These are phyloP conservation scores for Picochlorum costavermella DNA, from an alignment of 139 green algal genomes.

Conservation along the genomic window DNA sequence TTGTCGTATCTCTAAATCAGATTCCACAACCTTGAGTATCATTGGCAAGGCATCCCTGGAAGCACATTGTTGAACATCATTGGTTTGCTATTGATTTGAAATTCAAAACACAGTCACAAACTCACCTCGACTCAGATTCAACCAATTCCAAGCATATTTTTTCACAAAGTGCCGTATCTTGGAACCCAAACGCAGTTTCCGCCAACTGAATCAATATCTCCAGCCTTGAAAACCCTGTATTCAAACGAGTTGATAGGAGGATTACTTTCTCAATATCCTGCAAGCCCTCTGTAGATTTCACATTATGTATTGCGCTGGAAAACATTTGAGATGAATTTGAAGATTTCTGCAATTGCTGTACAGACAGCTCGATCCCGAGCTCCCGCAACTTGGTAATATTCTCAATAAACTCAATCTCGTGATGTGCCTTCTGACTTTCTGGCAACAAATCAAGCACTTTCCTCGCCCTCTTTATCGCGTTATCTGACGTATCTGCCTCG, in stretches of 20 bases:
- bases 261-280: background rate
- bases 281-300: background rate
- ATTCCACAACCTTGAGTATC: background rate
- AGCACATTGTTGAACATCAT: no score
- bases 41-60: slow-evolving; percentile 3
- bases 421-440: slow-evolving; percentile 5
- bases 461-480: slow-evolving; percentile 11
- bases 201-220: background rate
- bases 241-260: background rate
- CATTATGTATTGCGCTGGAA: background rate
- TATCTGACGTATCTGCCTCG: slow-evolving; percentile 1
- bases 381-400: slow-evolving; percentile 6
- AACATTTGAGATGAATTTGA: background rate
- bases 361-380: slow-evolving; percentile 18
- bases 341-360: slow-evolving; percentile 22
- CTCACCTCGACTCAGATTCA: no score
- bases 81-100: no score
- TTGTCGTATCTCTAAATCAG: slow-evolving; percentile 14
- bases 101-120: no score
- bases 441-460: slow-evolving; percentile 23
- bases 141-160: background rate
- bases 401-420: slow-evolving; percentile 13
- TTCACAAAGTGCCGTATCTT: background rate
- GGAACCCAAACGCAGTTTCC: slow-evolving; percentile 3
- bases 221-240: slow-evolving; percentile 1